Evolutionary conservation across 257 asterid genomes (phyloP), one percentile per base, ranked within the genome.

Genomic region (Forsythia viridissima): DNA sequence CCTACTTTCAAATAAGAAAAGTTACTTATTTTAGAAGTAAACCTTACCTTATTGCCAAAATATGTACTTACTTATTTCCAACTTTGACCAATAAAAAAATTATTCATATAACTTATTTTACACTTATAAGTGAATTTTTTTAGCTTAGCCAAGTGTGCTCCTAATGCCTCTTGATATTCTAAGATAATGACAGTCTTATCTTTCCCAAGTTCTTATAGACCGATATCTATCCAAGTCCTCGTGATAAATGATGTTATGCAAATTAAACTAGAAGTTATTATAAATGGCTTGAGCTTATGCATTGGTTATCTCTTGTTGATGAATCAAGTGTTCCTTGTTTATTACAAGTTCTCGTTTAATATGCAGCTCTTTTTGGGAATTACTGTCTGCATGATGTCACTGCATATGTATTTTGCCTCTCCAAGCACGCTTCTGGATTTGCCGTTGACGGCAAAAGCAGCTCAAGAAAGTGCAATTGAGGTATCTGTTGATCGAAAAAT

Each of bases 341-440:
- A 30, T 30, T 30, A 30, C 34, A 30, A 30, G 34, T 1, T 30
- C 59, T 37, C 71, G 72, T 86, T 40, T 72, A 37, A 59, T 38
- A 34, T 84, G 87, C 96, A 96, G 99, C 96, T 96, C 70, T 92
- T 93, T 83, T 80, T 96, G 85, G 98, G 99, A 70, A 92, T 93
- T 67, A 79, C 90, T 51, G 80, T 93, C 79, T 96, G 98, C 95
- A 92, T 92, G 94, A 89, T 96, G 98, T 93, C 99, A n/a, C 85
- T 96, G 74, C 97, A 93, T 82, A 92, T 96, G 97, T 92, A 96
- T 82, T 96, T 93, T 76, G 97, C 99, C 59, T 97, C 99, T 84
- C 91, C 96, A 79, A 91, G 83, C 86, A 80, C 80, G 89, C 96
- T 91, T 30, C 84, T 96, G 80, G 98, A 93, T 83, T 80, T 92